phyloP scores from a whole-genome alignment of 495 filamentous ascomycete species.

The Hyaloscypha finlandica region DNA sequence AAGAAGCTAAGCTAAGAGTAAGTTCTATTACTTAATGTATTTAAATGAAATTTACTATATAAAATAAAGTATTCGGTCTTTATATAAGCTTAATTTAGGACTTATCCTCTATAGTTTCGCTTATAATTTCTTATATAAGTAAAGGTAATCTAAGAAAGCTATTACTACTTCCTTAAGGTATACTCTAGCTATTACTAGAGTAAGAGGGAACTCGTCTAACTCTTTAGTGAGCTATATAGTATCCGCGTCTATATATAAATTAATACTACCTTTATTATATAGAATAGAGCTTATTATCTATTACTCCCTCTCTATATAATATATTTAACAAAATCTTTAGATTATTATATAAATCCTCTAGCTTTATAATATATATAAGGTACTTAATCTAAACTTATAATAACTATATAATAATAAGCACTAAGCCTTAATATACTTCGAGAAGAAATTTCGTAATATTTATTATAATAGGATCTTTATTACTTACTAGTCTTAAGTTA shows the following conservation, averaged over 20 bases:
- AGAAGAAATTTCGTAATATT: conserved; percentile 41
- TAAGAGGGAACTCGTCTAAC: conserved; percentile 35
- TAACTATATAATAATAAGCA: conserved; percentile 45
- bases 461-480: conserved; percentile 20
- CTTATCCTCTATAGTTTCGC: conserved; percentile 29
- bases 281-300: conserved; percentile 23
- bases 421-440: conserved; percentile 36
- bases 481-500: conserved; percentile 32
- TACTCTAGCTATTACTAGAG: conserved; percentile 38
- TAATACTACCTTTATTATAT: background rate
- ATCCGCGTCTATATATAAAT: conserved; percentile 30
- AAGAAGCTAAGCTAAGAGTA: conserved; percentile 42
- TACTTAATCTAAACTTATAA: conserved; percentile 35
- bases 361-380: conserved; percentile 36
- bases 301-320: conserved; percentile 33
- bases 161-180: conserved; percentile 30
- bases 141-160: conserved; percentile 28
- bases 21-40: conserved; percentile 39
- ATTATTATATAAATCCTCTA: conserved; percentile 35
- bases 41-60: conserved; percentile 49
- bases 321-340: conserved; percentile 38
- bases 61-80: conserved; percentile 38
- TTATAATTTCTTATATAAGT: conserved; percentile 34
- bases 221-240: conserved; percentile 26
- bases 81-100: conserved; percentile 32